A percentile compares a stretch with the other conserved stretches of the same genome.
These are phyloP conservation scores for Dorcoceras hygrometricum DNA, from an alignment of 257 asterid species.

Conservation along the genomic window DNA sequence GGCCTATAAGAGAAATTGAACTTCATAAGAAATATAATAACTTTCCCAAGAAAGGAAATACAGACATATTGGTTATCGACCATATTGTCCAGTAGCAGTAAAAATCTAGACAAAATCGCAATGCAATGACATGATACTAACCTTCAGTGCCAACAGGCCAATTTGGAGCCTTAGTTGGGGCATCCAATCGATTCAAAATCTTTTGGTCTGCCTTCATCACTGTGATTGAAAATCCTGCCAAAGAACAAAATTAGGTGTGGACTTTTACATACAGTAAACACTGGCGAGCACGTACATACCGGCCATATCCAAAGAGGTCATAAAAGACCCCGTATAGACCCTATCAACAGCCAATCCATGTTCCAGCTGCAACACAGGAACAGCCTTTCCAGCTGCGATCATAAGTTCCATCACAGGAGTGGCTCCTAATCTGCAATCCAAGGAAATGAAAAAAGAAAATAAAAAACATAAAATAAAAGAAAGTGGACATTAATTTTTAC, in stretches of 20 bases:
- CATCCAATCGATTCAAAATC: conserved; percentile 72
- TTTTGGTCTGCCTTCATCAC: conserved; percentile 81
- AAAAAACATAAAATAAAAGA: conserved; percentile 6
- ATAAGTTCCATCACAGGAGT: conserved; percentile 95
- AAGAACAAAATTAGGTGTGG: conserved; percentile 20
- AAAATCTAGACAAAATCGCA: not conserved
- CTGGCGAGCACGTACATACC: conserved; percentile 38
- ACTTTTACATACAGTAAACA: conserved; percentile 16
- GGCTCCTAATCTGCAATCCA: conserved; percentile 75
- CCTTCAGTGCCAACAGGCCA: conserved; percentile 98
- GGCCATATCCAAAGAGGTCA: conserved; percentile 99
- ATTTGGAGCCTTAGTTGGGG: conserved; percentile 92
- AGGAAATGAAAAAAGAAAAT: conserved; percentile 9
- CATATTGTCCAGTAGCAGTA: conserved; percentile 7
- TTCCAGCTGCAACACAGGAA: conserved; percentile 85
- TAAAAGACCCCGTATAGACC: conserved; percentile 95
- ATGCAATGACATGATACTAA: conserved; percentile 35
- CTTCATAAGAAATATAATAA: conserved; percentile 20
- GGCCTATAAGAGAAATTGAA: conserved; percentile 54
- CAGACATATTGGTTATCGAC: conserved; percentile 3
- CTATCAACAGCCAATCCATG: conserved; percentile 97
- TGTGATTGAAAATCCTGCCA: conserved; percentile 85
- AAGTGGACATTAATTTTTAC: not conserved
- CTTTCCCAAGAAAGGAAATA: not conserved
- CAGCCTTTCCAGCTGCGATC: conserved; percentile 95